Evolutionary conservation across 1,284 basidiomycete species (phyloP).

Genomic region (Cryptococcus sp.): DNA sequence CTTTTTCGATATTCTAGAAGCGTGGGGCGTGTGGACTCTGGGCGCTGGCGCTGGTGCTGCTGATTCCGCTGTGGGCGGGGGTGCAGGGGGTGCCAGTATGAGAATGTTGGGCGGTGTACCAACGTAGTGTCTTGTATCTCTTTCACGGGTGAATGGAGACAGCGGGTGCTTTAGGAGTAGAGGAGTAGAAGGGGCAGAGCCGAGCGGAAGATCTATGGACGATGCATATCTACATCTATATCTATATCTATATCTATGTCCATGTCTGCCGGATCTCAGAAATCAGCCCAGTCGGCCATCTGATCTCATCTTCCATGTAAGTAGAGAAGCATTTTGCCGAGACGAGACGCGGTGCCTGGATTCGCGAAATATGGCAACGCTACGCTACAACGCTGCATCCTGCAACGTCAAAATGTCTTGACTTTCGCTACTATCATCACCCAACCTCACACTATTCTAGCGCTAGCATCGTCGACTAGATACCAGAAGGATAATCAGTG

Average conservation of each 20-base stretch:
- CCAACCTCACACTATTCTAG: too few species aligned
- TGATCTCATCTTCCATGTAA: neutral
- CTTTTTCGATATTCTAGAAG: slow-evolving; percentile 42
- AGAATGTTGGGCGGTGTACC: slow-evolving; percentile 15
- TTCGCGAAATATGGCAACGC: too few species aligned
- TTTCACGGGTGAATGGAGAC: neutral
- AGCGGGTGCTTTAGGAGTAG: too few species aligned
- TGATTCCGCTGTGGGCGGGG: too few species aligned
- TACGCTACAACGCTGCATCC: too few species aligned
- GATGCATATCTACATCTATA: neutral
- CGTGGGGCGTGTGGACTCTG: slow-evolving; percentile 23
- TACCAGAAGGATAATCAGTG: too few species aligned
- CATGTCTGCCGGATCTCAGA: too few species aligned
- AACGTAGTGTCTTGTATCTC: slow-evolving; percentile 3
- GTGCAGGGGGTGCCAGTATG: neutral
- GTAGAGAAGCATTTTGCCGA: neutral
- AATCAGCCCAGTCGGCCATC: too few species aligned
- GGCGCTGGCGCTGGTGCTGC: too few species aligned
- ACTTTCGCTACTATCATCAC: too few species aligned
- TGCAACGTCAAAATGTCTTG: too few species aligned
- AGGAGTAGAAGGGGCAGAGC: neutral
- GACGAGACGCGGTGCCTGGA: neutral
- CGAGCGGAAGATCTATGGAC: slow-evolving; percentile 4
- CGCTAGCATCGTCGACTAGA: too few species aligned
- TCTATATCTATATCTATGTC: neutral